phyloP scores from a whole-genome alignment of 2,329 filamentous ascomycete genomes.

The Beauveria caledonica region DNA sequence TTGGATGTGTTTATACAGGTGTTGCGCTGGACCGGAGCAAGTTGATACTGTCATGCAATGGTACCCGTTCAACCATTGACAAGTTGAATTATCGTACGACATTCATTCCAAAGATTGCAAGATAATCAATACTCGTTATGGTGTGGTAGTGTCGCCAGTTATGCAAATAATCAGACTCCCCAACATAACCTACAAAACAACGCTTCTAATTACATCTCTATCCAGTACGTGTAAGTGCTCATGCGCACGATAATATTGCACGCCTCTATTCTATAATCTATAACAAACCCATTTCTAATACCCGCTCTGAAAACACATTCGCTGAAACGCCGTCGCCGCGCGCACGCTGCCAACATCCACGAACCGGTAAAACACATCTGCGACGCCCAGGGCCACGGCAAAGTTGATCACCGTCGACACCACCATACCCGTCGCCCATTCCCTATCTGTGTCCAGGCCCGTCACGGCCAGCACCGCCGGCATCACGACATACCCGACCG shows the following conservation, averaged over 20 bases:
- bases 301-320: not conserved
- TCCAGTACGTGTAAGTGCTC: not conserved
- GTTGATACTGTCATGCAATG: not conserved
- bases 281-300: not conserved
- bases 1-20: not conserved
- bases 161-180: too few species aligned
- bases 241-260: not conserved
- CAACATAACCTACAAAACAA: not conserved
- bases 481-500: constrained; percentile 1
- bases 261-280: not conserved
- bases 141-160: too few species aligned
- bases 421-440: not conserved
- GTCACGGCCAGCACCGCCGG: not conserved
- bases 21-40: not conserved
- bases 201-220: not conserved
- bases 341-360: constrained; percentile 5
- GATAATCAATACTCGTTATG: too few species aligned
- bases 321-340: constrained; percentile 4
- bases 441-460: not conserved
- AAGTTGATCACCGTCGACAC: not conserved
- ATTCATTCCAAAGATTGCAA: too few species aligned
- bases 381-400: not conserved
- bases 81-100: too few species aligned
- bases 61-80: not conserved
- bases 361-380: constrained; percentile 7